Evolutionary conservation across 192 early-diverging fungal species (phyloP).

Genomic region (Powellomyces hirtus): DNA sequence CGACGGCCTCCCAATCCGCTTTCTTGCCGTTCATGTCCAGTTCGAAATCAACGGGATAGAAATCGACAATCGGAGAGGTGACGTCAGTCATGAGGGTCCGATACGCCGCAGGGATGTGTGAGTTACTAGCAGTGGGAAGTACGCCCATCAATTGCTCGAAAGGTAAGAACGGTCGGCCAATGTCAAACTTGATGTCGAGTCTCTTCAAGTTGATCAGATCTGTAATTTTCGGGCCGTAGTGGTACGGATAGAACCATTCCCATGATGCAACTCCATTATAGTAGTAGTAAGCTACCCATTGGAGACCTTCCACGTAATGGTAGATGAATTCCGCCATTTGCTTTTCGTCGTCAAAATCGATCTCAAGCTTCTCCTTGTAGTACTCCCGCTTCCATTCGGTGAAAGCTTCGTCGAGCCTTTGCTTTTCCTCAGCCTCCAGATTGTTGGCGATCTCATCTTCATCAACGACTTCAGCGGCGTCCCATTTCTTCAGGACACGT

Average conservation of each 20-base stretch:
- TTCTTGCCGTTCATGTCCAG: slow-evolving; percentile 95
- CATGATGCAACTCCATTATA: slow-evolving; percentile 92
- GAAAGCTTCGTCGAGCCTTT: slow-evolving; percentile 46
- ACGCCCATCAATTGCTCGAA: slow-evolving; percentile 99
- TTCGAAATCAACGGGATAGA: slow-evolving; percentile 89
- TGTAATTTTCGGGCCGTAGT: slow-evolving; percentile 80
- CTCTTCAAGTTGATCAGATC: slow-evolving; percentile 77
- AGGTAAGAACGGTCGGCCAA: slow-evolving; percentile 81
- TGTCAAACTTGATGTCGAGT: slow-evolving; percentile 75
- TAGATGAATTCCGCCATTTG: slow-evolving; percentile 37
- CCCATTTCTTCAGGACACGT: slow-evolving; percentile 44
- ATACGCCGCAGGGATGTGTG: slow-evolving; percentile 52
- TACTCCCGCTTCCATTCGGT: slow-evolving; percentile 54
- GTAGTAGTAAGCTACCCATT: slow-evolving; percentile 97
- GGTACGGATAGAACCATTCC: slow-evolving; percentile 98
- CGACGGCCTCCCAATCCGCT: slow-evolving; percentile 87
- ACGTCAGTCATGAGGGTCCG: slow-evolving; percentile 75
- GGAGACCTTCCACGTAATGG: slow-evolving; percentile 88
- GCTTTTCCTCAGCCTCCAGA: slow-evolving; percentile 33
- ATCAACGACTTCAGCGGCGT: slow-evolving; percentile 68
- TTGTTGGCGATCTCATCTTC: slow-evolving; percentile 25
- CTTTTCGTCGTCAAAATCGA: slow-evolving; percentile 38
- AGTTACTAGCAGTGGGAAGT: slow-evolving; percentile 73
- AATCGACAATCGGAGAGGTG: slow-evolving; percentile 87
- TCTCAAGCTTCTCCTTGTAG: slow-evolving; percentile 49